A percentile compares a stretch with the other conserved stretches of the same genome.
These are phyloP conservation scores for Pharnaceum exiguum DNA, from an alignment of 148 eudicot genomes.

Conservation along the genomic window DNA sequence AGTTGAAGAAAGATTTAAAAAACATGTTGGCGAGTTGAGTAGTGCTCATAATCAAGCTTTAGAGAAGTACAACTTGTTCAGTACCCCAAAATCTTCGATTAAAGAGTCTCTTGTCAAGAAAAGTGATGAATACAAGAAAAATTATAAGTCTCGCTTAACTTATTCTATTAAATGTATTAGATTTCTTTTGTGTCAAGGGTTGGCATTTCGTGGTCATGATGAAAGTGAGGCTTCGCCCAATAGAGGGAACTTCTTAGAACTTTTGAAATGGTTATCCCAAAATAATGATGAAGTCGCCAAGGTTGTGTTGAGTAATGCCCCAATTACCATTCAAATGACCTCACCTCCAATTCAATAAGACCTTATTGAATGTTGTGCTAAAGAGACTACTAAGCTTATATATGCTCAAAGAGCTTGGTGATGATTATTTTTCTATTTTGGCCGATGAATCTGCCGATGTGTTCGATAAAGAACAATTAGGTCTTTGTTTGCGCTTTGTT, in stretches of 20 bases:
- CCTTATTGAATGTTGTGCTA: not conserved
- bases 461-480: not conserved
- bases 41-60: not conserved
- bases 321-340: not conserved
- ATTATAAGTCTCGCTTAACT: slow-evolving; percentile 1
- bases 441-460: not conserved
- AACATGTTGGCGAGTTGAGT: not conserved
- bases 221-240: not conserved
- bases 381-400: not conserved
- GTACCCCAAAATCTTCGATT: slow-evolving; percentile 7
- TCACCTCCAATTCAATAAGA: not conserved
- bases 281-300: not conserved
- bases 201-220: not conserved
- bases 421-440: not conserved
- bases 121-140: not conserved
- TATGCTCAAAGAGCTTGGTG: not conserved
- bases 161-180: not conserved
- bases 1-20: not conserved
- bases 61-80: not conserved
- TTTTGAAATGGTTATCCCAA: not conserved
- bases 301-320: not conserved
- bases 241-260: not conserved
- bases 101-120: not conserved
- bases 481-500: slow-evolving; percentile 5
- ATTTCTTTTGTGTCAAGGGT: not conserved